phyloP scores from a whole-genome alignment of 768 basidiomycete genomes.

The Termitomyces sp. region DNA sequence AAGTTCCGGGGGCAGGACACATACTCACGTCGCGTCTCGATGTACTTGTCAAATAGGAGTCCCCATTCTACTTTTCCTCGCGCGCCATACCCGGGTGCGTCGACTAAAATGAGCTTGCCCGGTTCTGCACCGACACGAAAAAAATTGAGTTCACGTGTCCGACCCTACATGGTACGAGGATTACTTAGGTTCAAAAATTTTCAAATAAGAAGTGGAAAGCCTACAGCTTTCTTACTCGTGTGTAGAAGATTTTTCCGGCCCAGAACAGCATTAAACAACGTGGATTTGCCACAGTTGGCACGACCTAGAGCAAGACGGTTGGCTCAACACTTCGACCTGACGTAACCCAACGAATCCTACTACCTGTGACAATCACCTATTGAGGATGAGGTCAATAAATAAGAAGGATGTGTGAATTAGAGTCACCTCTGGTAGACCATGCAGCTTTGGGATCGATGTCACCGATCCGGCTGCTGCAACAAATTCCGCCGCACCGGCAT shows the following conservation, averaged over 20 bases:
- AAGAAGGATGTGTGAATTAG: background rate
- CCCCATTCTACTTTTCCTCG: conserved; percentile 78
- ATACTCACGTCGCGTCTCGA: conserved; percentile 55
- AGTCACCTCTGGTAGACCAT: conserved; percentile 39
- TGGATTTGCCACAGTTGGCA: conserved; percentile 76
- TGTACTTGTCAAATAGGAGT: conserved; percentile 56
- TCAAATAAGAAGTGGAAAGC: conserved; percentile 18
- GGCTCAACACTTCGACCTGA: background rate
- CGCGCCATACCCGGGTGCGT: conserved; percentile 76
- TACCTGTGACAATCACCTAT: conserved; percentile 43
- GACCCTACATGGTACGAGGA: conserved; percentile 40
- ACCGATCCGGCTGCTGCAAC: conserved; percentile 31
- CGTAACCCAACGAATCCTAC: background rate
- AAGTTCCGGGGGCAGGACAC: conserved; percentile 16
- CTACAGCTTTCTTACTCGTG: conserved; percentile 67
- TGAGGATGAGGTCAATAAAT: background rate
- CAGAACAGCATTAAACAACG: conserved; percentile 64
- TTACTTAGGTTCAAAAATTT: background rate
- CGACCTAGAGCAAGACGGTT: conserved; percentile 42
- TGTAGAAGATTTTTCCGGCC: conserved; percentile 49
- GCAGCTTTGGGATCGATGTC: conserved; percentile 31
- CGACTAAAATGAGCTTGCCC: conserved; percentile 62
- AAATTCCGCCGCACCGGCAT: conserved; percentile 29
- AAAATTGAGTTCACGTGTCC: conserved; percentile 69
- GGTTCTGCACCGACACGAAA: conserved; percentile 57